A percentile compares a stretch with the other conserved stretches of the same genome.
These are phyloP conservation scores for Camelina neglecta DNA, from an alignment of 345 rosid species.

Conservation along the genomic window DNA sequence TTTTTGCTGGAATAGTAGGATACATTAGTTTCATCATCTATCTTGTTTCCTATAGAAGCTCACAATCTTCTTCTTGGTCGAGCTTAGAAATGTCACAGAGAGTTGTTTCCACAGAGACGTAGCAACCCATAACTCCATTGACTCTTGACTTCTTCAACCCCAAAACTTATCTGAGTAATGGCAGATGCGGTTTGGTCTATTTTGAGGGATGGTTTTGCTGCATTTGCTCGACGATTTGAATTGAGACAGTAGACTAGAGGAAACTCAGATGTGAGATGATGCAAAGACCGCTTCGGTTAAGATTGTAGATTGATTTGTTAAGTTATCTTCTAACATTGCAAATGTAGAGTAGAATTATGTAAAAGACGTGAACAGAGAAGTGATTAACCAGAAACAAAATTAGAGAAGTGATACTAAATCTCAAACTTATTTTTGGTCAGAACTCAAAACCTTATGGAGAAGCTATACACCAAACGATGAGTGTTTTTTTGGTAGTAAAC, in stretches of 20 bases:
- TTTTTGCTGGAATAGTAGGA: conserved; percentile 53
- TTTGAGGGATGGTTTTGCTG: conserved; percentile 14
- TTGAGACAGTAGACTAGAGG: conserved; percentile 17
- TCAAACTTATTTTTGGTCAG: conserved; percentile 7
- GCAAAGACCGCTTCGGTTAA: not conserved
- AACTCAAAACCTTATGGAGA: not conserved
- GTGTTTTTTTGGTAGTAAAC: too few relatives aligned
- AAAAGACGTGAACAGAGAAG: conserved; percentile 22
- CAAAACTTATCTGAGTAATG: conserved; percentile 16
- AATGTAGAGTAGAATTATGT: conserved; percentile 32
- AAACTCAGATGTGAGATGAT: conserved; percentile 6
- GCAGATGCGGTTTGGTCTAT: conserved; percentile 1
- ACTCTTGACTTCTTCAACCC: not conserved
- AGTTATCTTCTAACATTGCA: conserved; percentile 23
- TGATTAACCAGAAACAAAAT: not conserved
- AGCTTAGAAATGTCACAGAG: conserved; percentile 57
- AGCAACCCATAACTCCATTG: not conserved
- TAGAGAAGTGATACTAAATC: not conserved
- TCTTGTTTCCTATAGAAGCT: conserved; percentile 54
- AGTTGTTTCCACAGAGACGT: conserved; percentile 43
- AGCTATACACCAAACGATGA: too few relatives aligned
- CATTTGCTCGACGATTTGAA: conserved; percentile 18
- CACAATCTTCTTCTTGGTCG: conserved; percentile 53
- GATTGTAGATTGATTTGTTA: conserved; percentile 28
- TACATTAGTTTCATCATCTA: conserved; percentile 72